Evolutionary conservation across 768 basidiomycete species (phyloP).

Genomic region (Saitozyma sp.): DNA sequence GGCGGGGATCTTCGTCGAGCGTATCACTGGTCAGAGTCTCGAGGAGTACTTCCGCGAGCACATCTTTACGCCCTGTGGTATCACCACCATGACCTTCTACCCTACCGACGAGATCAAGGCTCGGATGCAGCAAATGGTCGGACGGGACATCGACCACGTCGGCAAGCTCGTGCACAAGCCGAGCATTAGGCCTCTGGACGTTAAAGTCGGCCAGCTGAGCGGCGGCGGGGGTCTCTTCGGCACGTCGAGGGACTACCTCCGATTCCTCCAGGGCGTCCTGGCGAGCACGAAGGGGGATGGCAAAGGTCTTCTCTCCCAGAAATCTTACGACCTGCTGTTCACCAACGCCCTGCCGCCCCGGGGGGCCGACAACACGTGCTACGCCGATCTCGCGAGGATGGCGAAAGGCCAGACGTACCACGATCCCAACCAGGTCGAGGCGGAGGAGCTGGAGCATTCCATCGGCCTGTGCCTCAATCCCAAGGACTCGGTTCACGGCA

Average conservation of each 20-base stretch:
- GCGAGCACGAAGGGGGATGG: slow-evolving; percentile 1
- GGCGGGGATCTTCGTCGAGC: slow-evolving; percentile 15
- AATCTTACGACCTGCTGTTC: slow-evolving; percentile 11
- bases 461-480: slow-evolving; percentile 9
- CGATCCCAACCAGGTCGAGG: slow-evolving; percentile 3
- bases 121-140: not conserved
- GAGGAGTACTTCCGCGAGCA: slow-evolving; percentile 11
- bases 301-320: slow-evolving; percentile 1
- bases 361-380: not conserved
- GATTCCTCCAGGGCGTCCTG: slow-evolving; percentile 15
- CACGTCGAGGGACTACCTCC: slow-evolving; percentile 22
- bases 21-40: slow-evolving; percentile 7
- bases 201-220: not conserved
- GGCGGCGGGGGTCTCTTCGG: slow-evolving; percentile 27
- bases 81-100: slow-evolving; percentile 9
- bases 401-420: slow-evolving; percentile 11
- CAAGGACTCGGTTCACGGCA: slow-evolving; percentile 7
- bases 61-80: slow-evolving; percentile 11
- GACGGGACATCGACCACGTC: not conserved
- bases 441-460: slow-evolving; percentile 5
- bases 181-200: not conserved
- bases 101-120: slow-evolving; percentile 5
- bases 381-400: slow-evolving; percentile 4
- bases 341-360: not conserved
- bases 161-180: not conserved